These are phyloP conservation scores for Colletotrichum sp. DNA, from an alignment of 2,329 filamentous ascomycete genomes.

Conservation along the genomic window DNA sequence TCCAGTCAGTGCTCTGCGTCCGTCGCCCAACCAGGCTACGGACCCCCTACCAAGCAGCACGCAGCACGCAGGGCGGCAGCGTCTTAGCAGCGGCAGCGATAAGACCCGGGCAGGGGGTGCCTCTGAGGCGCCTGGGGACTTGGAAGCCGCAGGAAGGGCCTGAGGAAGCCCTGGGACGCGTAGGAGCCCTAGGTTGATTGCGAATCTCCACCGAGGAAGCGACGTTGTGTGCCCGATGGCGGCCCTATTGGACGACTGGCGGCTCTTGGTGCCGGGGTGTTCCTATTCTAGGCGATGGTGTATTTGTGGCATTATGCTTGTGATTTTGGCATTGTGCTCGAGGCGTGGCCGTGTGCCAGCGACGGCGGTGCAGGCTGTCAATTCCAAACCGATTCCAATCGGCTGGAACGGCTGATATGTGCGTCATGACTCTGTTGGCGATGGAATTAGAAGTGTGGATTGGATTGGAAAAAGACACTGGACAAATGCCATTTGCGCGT, in stretches of 20 bases:
- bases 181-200: not conserved
- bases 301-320: not conserved
- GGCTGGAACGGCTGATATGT: not conserved
- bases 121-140: not conserved
- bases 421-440: not conserved
- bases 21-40: slow-evolving; percentile 9
- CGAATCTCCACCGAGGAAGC: not conserved
- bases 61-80: not conserved
- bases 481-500: not conserved
- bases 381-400: not conserved
- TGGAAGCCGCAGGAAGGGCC: not conserved
- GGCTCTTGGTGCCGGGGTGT: not conserved
- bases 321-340: not conserved
- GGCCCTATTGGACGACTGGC: slow-evolving; percentile 10
- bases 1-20: not conserved
- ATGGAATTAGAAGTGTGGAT: not conserved
- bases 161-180: not conserved
- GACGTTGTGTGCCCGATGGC: slow-evolving; percentile 11
- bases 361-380: not conserved
- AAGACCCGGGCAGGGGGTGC: not conserved
- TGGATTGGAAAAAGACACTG: not conserved
- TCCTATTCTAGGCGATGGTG: not conserved
- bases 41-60: not conserved
- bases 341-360: not conserved
- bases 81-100: not conserved